Percentiles rank a stretch among this genome's conserved stretches.
Evolutionary conservation across 2,329 filamentous ascomycete species (phyloP).

Genomic region (Hymenoscyphus scutula): DNA sequence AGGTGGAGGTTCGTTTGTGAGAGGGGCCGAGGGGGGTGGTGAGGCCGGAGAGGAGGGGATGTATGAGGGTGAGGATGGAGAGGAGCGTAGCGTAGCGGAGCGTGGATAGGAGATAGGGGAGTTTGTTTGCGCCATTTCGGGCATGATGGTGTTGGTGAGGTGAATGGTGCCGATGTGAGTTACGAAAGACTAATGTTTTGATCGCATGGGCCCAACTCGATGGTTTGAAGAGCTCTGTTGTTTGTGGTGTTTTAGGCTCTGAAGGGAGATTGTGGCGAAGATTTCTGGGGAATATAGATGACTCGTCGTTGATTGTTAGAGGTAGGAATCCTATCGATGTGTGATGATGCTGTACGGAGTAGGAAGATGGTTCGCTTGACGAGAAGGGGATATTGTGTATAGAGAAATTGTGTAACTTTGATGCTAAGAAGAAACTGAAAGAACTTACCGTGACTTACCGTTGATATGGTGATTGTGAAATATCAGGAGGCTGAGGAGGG

Average conservation of each 20-base stretch:
- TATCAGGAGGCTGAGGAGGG: constrained; percentile 11
- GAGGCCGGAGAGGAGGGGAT: background rate
- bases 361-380: too few species aligned
- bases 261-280: too few species aligned
- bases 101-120: background rate
- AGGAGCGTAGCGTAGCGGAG: background rate
- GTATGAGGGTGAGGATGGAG: background rate
- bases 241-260: too few species aligned
- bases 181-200: background rate
- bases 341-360: background rate
- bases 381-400: too few species aligned
- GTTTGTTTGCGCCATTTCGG: constrained; percentile 7
- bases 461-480: constrained; percentile 7
- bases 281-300: too few species aligned
- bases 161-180: background rate
- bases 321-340: background rate
- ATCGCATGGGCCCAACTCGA: background rate
- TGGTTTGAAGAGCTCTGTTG: background rate
- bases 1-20: constrained; percentile 9
- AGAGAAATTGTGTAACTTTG: background rate
- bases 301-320: background rate
- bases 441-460: background rate
- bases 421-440: background rate
- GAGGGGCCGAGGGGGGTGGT: background rate
- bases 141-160: constrained; percentile 11